Evolutionary conservation across 768 basidiomycete species (phyloP), one percentile per base, ranked within the genome.

Genomic region (Podaxis sp.): DNA sequence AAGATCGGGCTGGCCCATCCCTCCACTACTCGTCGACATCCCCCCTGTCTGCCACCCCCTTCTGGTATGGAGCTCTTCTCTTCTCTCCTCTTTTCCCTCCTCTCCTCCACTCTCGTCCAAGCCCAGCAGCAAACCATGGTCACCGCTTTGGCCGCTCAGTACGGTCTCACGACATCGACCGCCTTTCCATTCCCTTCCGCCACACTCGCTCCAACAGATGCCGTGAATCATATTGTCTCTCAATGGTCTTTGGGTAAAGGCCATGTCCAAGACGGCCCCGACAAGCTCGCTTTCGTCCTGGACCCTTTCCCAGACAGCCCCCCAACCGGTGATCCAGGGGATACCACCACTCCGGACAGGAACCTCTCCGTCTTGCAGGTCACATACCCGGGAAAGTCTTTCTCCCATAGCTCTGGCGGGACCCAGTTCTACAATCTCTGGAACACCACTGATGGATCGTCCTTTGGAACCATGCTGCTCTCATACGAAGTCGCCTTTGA

Each of bases 401-500:
- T 83, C 74, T 84, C 83, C 9, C 81, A 84, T 67, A 75, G 78
- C 57, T 81, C 81, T 13, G 86, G 89, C 52, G 90, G 91, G 2
- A 78, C 82, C 30, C 89, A 93, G 68, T 85, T 89, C 66, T 85
- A 83, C 68, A 81, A 84, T 66, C 72, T 88, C 4, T 92, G 88
- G 87, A 89, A 92, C 66, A 76, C 81, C 6, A 79, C 82, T 2
- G 82, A 85, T 63, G 81, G 80, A 3, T 80, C 81, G 28, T 73
- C 75, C 19, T 90, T 89, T 67, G 76, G 84, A 64, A 82, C 85
- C 46, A 89, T 92, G 89, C 72, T 90, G 59, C 72, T 91, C 17
- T 81, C 85, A 7, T 92, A 93, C 73, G 90, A 93, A 68, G 76
- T 93, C 28, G 88, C 89, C 1, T 91, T 93, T 70, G 85, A 87